Conservation (phyloP, 495 filamentous ascomycete genomes). For the Talaromyces stipitatus region DNA sequence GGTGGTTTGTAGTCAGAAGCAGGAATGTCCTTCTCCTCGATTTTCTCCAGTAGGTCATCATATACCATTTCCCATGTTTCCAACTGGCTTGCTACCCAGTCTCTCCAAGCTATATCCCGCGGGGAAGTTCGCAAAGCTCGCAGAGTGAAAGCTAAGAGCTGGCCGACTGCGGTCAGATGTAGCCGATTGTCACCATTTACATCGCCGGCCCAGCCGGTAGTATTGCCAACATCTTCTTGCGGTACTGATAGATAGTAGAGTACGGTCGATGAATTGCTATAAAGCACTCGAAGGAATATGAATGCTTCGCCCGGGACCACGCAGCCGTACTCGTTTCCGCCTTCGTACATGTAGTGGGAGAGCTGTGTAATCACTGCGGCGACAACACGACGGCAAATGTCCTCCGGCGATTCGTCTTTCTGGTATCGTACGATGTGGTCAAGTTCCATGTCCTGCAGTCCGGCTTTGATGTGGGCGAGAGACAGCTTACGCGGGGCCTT, state of each 20-base stretch:
- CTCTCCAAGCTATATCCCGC: constrained; percentile 7
- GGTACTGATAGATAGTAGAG: constrained; percentile 34
- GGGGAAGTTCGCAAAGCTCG: constrained; percentile 8
- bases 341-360: constrained; percentile 36
- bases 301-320: constrained; percentile 36
- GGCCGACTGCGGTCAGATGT: constrained; percentile 13
- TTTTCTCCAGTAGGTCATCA: constrained; percentile 24
- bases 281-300: constrained; percentile 33
- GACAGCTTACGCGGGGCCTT: constrained; percentile 37
- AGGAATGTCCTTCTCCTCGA: constrained; percentile 18
- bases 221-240: constrained; percentile 20
- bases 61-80: constrained; percentile 29
- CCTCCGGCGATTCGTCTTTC: constrained; percentile 8
- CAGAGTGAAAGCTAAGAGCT: constrained; percentile 13
- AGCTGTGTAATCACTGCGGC: constrained; percentile 31
- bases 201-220: constrained; percentile 6
- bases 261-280: constrained; percentile 26
- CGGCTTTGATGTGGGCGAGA: constrained; percentile 12
- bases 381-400: constrained; percentile 10
- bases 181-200: constrained; percentile 8
- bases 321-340: constrained; percentile 31
- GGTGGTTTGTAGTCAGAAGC: constrained; percentile 12
- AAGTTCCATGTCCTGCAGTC: constrained; percentile 17
- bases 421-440: constrained; percentile 10
- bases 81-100: constrained; percentile 13